These are phyloP conservation scores for Tuber aestivum DNA, from an alignment of 495 filamentous ascomycete genomes.

Conservation along the genomic window DNA sequence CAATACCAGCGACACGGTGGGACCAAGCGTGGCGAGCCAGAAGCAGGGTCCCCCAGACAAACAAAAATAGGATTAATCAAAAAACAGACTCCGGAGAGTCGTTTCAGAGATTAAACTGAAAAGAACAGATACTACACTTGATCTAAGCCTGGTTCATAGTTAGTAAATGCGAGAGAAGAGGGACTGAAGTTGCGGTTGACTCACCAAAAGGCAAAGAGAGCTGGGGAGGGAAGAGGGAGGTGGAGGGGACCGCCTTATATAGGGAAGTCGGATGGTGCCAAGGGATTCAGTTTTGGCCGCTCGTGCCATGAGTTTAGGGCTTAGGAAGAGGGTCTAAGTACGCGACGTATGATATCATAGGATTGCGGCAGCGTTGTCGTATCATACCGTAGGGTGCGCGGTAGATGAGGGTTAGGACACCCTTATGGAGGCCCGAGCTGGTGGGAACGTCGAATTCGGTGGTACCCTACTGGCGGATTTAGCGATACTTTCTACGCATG, in stretches of 20 bases:
- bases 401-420: background rate
- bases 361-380: background rate
- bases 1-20: constrained; percentile 82
- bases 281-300: background rate
- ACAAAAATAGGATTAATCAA: constrained; percentile 78
- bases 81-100: constrained; percentile 59
- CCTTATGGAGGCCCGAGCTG: background rate
- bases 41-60: constrained; percentile 51
- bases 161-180: background rate
- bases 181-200: background rate
- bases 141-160: constrained; percentile 16
- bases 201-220: constrained; percentile 26
- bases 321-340: background rate
- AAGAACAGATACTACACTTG: constrained; percentile 32
- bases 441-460: background rate
- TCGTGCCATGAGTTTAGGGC: background rate
- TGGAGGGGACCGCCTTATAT: constrained; percentile 4
- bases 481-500: background rate
- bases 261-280: background rate
- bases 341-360: background rate
- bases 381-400: background rate
- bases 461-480: background rate
- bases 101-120: constrained; percentile 53
- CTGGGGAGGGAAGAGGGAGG: constrained; percentile 15
- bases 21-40: constrained; percentile 73